Percentiles rank a stretch among this genome's conserved stretches.
phyloP scores from a whole-genome alignment of 2,329 filamentous ascomycete species.

The Eutypella sp. region DNA sequence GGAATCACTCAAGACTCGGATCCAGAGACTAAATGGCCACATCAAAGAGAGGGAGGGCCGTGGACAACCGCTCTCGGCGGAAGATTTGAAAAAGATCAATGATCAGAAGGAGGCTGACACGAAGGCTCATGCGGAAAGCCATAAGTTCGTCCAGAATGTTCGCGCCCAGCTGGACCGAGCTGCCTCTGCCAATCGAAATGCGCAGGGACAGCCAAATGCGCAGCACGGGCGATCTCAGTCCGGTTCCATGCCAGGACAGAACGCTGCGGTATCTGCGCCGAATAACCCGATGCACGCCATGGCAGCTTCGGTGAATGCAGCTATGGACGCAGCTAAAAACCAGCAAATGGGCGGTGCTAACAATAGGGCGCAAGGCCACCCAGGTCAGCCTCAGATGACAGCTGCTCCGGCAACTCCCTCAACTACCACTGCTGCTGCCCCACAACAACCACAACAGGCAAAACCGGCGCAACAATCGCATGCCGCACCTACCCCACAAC shows the following conservation, averaged over 20 bases:
- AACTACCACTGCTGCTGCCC: constrained; percentile 21
- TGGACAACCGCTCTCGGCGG: constrained; percentile 11
- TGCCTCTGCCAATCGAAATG: constrained; percentile 5
- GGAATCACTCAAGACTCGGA: constrained; percentile 17
- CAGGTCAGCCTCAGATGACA: constrained; percentile 18
- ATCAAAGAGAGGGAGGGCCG: constrained; percentile 23
- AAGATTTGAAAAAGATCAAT: constrained; percentile 19
- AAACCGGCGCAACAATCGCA: constrained; percentile 18
- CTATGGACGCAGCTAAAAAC: constrained; percentile 28
- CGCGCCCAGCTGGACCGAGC: constrained; percentile 14
- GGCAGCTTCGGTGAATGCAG: constrained; percentile 27
- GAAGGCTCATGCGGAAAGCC: constrained; percentile 17
- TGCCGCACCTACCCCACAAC: constrained; percentile 17
- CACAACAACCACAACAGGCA: too few species aligned
- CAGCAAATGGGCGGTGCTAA: constrained; percentile 23
- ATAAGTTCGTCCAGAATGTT: constrained; percentile 18
- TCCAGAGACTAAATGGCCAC: constrained; percentile 13
- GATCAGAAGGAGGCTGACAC: constrained; percentile 13
- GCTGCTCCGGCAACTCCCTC: constrained; percentile 18
- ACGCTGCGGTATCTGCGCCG: constrained; percentile 12
- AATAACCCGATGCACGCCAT: constrained; percentile 26
- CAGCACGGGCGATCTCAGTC: constrained; percentile 21
- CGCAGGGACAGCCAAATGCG: constrained; percentile 8
- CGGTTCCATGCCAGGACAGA: constrained; percentile 14
- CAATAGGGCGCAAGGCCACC: constrained; percentile 10